phyloP scores from a whole-genome alignment of 345 rosid species.

The Gossypium longicalyx region DNA sequence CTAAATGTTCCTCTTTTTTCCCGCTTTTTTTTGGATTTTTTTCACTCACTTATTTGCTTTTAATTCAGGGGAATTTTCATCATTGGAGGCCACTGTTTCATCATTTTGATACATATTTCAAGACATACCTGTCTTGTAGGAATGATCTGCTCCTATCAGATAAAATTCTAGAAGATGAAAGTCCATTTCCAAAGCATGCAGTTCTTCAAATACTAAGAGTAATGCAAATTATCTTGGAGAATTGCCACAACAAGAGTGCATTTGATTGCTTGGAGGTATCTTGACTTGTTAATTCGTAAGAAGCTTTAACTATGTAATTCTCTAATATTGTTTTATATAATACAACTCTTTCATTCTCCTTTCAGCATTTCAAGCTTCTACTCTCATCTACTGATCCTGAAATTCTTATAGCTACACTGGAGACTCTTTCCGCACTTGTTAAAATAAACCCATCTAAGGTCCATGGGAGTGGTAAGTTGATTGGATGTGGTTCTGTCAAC shows the following conservation, averaged over 20 bases:
- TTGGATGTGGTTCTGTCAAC: constrained; percentile 82
- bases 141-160: constrained; percentile 80
- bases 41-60: constrained; percentile 27
- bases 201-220: constrained; percentile 84
- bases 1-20: neutral
- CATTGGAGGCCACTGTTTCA: constrained; percentile 95
- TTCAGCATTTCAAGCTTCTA: constrained; percentile 92
- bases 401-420: constrained; percentile 78
- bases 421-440: constrained; percentile 84
- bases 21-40: neutral
- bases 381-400: constrained; percentile 94
- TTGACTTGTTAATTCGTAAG: neutral
- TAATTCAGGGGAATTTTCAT: constrained; percentile 83
- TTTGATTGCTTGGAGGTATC: constrained; percentile 94
- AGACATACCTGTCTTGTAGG: constrained; percentile 70
- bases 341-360: constrained; percentile 9
- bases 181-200: constrained; percentile 72
- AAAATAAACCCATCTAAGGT: constrained; percentile 85
- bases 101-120: constrained; percentile 89
- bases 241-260: constrained; percentile 81
- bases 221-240: constrained; percentile 87
- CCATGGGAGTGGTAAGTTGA: constrained; percentile 77
- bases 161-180: constrained; percentile 58
- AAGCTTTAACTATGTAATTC: neutral
- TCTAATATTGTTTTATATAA: constrained; percentile 13